Percentiles rank a stretch among this genome's conserved stretches.
These are phyloP conservation scores for Raffaelea albimanens DNA, from an alignment of 2,329 filamentous ascomycete genomes.

Conservation along the genomic window DNA sequence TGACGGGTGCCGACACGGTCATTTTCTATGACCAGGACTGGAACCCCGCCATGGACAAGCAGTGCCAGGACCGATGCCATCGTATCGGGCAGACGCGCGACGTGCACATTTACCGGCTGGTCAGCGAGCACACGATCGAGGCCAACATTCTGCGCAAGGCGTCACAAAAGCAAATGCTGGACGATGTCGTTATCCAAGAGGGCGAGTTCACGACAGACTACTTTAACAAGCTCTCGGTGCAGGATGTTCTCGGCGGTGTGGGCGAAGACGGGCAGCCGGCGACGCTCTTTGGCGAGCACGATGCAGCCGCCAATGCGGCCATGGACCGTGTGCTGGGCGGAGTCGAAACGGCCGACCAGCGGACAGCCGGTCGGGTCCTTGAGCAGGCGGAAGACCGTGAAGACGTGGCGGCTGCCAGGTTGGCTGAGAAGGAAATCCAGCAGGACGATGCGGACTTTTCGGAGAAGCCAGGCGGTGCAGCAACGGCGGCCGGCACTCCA, in stretches of 20 bases:
- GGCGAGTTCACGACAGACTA: conserved; percentile 97
- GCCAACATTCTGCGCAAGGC: conserved; percentile 95
- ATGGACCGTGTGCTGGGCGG: conserved; percentile 77
- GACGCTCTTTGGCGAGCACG: conserved; percentile 43
- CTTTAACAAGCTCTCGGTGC: conserved; percentile 68
- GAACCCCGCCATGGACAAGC: conserved; percentile 99
- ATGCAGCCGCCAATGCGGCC: conserved; percentile 68
- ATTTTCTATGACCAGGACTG: conserved; percentile 99
- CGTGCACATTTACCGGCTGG: conserved; percentile 93
- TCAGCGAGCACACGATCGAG: conserved; percentile 91
- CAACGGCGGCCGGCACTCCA: conserved; percentile 40
- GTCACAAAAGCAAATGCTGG: conserved; percentile 94
- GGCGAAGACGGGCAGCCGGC: conserved; percentile 17
- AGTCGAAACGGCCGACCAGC: conserved; percentile 50
- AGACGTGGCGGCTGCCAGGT: conserved; percentile 78
- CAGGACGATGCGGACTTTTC: conserved; percentile 80
- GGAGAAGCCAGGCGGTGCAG: conserved; percentile 47
- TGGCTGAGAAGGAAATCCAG: conserved; percentile 81
- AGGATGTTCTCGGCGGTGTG: conserved; percentile 56
- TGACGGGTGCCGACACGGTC: conserved; percentile 93
- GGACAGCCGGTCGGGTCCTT: conserved; percentile 60
- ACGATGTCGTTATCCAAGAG: conserved; percentile 97
- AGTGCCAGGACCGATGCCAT: conserved; percentile 95
- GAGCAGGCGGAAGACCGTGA: conserved; percentile 89
- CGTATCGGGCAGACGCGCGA: conserved; percentile 96